A percentile compares a stretch with the other conserved stretches of the same genome.
phyloP scores from a whole-genome alignment of 192 early-diverging fungal species.

The Funneliformis mosseae region DNA sequence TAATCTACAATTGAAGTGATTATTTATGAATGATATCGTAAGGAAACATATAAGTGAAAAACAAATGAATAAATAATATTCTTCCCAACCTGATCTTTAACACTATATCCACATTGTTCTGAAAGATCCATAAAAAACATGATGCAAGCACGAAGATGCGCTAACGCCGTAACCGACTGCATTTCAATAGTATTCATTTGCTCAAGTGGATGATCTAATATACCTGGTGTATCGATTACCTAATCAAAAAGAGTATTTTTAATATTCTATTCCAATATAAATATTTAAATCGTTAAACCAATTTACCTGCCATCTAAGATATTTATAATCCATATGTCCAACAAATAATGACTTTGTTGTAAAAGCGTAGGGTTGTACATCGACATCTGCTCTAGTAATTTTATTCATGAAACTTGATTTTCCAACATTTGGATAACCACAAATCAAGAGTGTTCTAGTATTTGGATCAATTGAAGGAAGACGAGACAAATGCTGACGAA shows the following conservation, averaged over 20 bases:
- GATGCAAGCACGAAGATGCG: constrained; percentile 94
- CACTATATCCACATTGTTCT: constrained; percentile 97
- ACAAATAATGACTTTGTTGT: constrained; percentile 99
- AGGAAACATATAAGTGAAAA: neutral
- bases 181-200: constrained; percentile 99
- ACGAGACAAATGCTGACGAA: constrained; percentile 98
- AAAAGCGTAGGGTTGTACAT: constrained; percentile 99
- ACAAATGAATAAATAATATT: neutral
- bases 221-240: constrained; percentile 99
- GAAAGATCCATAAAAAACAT: constrained; percentile 98
- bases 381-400: constrained; percentile 97
- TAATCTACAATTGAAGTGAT: constrained; percentile 43
- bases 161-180: constrained; percentile 99
- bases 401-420: constrained; percentile 99
- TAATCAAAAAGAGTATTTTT: neutral
- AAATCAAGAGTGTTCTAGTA: constrained; percentile 97
- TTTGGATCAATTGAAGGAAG: constrained; percentile 99
- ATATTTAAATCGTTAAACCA: neutral
- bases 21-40: neutral
- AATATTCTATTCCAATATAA: neutral
- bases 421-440: constrained; percentile 99
- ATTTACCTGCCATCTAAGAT: constrained; percentile 95
- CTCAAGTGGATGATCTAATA: constrained; percentile 99
- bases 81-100: constrained; percentile 75
- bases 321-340: constrained; percentile 99